Evolutionary conservation across 768 basidiomycete genomes (phyloP), one percentile per base, ranked within the genome.

Genomic region (Pilatotrama ljubarskyi): DNA sequence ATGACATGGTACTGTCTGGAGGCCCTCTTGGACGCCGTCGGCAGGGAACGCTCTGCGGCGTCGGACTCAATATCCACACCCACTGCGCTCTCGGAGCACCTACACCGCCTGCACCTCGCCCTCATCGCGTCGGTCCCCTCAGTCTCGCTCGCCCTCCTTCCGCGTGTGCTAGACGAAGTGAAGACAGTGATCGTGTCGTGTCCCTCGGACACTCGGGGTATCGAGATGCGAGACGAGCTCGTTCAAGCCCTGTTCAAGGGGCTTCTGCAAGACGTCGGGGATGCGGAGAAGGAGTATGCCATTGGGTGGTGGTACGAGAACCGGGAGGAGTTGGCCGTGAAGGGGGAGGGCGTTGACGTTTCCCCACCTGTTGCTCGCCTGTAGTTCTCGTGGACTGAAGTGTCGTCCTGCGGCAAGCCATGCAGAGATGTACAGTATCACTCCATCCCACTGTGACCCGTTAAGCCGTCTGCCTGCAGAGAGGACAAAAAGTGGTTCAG

Each of bases 261-360:
- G 71, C 80, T 93, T 35, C 72, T 83, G 66, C 82, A 84, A 68
- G 78, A 76, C 42, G 81, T 87, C 2, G 88, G 86, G 14, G 88
- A 91, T 68, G 76, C 76, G 42, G 87, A 88, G 75, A 90, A 87
- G 74, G 84, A 83, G 68, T 78, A 78, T 61, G 84, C 74, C 41
- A 80, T 92, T 73, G 75, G 73, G 44, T 93, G 91, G 91, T 93
- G 91, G 91, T 80, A 84, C 68, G 77, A 81, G 55, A 74, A 82
- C 24, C 55, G 63, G 36, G 58, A 50, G 8, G 24, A 20, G 11
- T 53, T 67, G 49, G 18, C 17, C n/a, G n/a, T n/a, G n/a, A n/a
- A n/a, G n/a, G n/a, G 9, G 58, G 29, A 32, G 10, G 52, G 44
- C 4, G 29, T 32, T 32, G 5, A 5, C 29, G 29, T 4, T 32